phyloP scores from a whole-genome alignment of 2,329 filamentous ascomycete species.

The Pseudogymnoascus sp. region DNA sequence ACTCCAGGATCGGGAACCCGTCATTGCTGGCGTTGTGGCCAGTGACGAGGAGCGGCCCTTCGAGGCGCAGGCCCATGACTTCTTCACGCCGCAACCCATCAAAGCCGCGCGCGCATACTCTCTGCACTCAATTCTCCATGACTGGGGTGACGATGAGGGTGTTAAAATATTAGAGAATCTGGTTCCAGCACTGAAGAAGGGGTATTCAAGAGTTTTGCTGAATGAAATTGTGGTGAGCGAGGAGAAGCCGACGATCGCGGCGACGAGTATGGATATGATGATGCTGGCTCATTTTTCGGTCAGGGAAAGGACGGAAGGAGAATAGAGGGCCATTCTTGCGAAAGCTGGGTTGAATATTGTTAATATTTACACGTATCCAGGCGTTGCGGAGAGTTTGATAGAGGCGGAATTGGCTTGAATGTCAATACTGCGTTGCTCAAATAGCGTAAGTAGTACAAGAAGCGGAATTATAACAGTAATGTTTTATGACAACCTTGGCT shows the following conservation, averaged over 20 bases:
- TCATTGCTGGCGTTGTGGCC: background rate
- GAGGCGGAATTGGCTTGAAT: constrained; percentile 11
- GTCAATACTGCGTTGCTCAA: background rate
- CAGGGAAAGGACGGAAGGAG: constrained; percentile 9
- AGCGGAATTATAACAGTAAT: background rate
- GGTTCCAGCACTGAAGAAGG: constrained; percentile 25
- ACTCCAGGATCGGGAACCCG: constrained; percentile 13
- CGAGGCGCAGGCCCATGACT: constrained; percentile 25
- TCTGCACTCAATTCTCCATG: constrained; percentile 32
- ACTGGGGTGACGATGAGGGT: constrained; percentile 32
- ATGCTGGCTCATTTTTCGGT: constrained; percentile 8
- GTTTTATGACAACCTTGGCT: background rate
- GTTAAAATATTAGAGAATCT: constrained; percentile 25
- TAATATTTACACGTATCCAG: constrained; percentile 14
- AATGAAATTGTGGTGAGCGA: constrained; percentile 17
- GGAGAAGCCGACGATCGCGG: constrained; percentile 1
- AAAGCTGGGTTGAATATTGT: constrained; percentile 18
- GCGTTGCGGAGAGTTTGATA: constrained; percentile 14
- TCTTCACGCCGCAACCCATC: constrained; percentile 30
- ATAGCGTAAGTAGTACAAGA: no score
- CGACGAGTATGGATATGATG: constrained; percentile 10
- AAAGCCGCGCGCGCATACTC: constrained; percentile 29
- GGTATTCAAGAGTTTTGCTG: constrained; percentile 17
- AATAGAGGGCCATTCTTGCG: constrained; percentile 13
- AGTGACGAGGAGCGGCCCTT: constrained; percentile 17